Evolutionary conservation across 345 rosid genomes (phyloP), one percentile per base, ranked within the genome.

Genomic region (Chamaenerion angustifolium): DNA sequence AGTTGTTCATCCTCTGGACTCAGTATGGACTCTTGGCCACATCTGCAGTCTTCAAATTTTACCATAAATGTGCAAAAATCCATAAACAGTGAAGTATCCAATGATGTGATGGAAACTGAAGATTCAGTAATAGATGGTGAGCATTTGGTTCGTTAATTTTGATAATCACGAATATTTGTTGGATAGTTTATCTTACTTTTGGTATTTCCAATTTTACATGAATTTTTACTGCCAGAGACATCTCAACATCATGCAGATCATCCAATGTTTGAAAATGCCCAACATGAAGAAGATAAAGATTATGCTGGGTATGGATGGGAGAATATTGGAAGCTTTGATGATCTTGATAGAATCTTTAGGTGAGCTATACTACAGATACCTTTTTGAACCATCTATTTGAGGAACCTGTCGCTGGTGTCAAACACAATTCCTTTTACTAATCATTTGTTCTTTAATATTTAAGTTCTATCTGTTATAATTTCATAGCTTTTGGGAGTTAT

Each of bases 251-350:
- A 68, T 61, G 72, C 80, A 67, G 85, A 74, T 57, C 53, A 73
- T 55, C 74, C 74, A 64, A 49, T 48, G 64, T 80, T 72, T 60
- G 83, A 72, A 70, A 75, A 63, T 68, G 48, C 72, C 31, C 63
- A 67, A 69, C 71, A 68, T 64, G 73, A 78, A 69, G 95, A 71
- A 53, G 86, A 80, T 58, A 73, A 72, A 70, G 90, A 79, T 71
- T 80, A 84, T 71, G 81, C 69, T 62, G 90, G 88, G 67, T 84
- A 78, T 46, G 71, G 81, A 58, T 92, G 98, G 98, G 96, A 68
- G 58, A 79, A 72, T 71, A 80, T 92, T 56, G 85, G 96, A 74
- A 84, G 96, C 68, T 92, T 92, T 70, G 98, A 84, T 68, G 98
- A 87, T 69, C 87, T 87, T 59, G 88, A 87, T 66, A 83, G 60